phyloP scores from a whole-genome alignment of 192 early-diverging fungal species.

The Glomus cerebriforme region DNA sequence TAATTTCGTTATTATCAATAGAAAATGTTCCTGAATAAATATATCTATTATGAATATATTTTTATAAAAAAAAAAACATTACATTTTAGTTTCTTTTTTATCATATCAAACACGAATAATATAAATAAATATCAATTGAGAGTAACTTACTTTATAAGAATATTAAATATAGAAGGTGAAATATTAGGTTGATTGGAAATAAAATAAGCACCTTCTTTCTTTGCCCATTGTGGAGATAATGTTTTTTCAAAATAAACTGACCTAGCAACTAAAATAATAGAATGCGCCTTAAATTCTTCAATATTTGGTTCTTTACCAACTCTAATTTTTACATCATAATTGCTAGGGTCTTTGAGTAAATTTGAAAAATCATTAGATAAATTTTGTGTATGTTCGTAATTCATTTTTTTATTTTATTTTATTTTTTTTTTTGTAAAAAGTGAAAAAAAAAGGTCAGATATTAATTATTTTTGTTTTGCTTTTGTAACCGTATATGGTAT shows the following conservation, averaged over 20 bases:
- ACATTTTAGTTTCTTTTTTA: not conserved
- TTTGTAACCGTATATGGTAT: too few species aligned
- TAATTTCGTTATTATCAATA: not conserved
- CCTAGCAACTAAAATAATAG: not conserved
- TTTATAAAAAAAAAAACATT: not conserved
- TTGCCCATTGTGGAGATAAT: not conserved
- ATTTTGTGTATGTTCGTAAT: too few species aligned
- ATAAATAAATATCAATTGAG: too few species aligned
- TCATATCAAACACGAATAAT: not conserved
- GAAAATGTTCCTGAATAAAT: constrained; percentile 15
- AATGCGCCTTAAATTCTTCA: constrained; percentile 18
- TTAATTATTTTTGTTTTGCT: too few species aligned
- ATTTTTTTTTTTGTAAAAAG: too few species aligned
- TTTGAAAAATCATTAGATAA: too few species aligned
- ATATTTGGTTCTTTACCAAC: not conserved
- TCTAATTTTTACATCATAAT: too few species aligned
- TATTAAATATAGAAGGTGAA: not conserved
- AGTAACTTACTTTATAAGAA: constrained; percentile 26
- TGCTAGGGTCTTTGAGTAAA: too few species aligned
- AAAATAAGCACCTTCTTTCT: not conserved
- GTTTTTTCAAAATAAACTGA: constrained; percentile 3
- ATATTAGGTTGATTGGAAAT: constrained; percentile 8
- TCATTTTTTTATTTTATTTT: too few species aligned
- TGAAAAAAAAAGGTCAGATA: too few species aligned
- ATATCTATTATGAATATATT: not conserved